phyloP scores from a whole-genome alignment of 495 filamentous ascomycete species.

The Penicillium antarcticum region DNA sequence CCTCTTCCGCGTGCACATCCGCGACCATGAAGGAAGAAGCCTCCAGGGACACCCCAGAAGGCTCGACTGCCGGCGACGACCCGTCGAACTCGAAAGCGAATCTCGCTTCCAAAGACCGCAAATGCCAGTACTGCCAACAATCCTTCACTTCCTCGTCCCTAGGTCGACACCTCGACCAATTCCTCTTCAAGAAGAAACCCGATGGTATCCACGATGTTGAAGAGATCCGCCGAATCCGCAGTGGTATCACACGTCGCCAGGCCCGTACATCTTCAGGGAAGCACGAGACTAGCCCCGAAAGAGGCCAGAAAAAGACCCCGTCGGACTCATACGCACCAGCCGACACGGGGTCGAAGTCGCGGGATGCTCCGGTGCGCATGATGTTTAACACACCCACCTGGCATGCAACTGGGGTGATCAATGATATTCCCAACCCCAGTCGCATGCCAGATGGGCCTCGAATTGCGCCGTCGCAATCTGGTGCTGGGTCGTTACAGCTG shows the following conservation, averaged over 20 bases:
- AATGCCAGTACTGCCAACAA: constrained; percentile 81
- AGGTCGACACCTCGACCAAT: constrained; percentile 88
- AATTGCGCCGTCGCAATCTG: constrained; percentile 37
- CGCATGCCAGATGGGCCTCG: constrained; percentile 34
- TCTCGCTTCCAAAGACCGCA: constrained; percentile 67
- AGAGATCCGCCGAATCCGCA: constrained; percentile 76
- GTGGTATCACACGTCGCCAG: constrained; percentile 79
- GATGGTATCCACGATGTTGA: constrained; percentile 87
- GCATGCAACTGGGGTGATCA: constrained; percentile 80
- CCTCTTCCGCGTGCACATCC: background rate
- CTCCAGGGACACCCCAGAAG: constrained; percentile 44
- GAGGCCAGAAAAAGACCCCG: constrained; percentile 25
- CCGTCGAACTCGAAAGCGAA: constrained; percentile 32
- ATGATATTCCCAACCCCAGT: constrained; percentile 58
- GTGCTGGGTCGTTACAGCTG: constrained; percentile 45
- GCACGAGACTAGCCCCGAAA: constrained; percentile 46
- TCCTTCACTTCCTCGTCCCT: constrained; percentile 87
- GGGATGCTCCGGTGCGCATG: constrained; percentile 45
- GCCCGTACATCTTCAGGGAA: constrained; percentile 59
- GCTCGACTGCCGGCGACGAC: constrained; percentile 44
- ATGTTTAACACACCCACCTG: constrained; percentile 64
- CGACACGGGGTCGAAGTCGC: constrained; percentile 26
- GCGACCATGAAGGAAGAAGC: constrained; percentile 24
- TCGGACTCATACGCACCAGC: constrained; percentile 20
- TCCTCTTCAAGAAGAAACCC: constrained; percentile 82